Conservation (phyloP, 2,329 filamentous ascomycete species). For the Decorospora gaudefroyi region DNA sequence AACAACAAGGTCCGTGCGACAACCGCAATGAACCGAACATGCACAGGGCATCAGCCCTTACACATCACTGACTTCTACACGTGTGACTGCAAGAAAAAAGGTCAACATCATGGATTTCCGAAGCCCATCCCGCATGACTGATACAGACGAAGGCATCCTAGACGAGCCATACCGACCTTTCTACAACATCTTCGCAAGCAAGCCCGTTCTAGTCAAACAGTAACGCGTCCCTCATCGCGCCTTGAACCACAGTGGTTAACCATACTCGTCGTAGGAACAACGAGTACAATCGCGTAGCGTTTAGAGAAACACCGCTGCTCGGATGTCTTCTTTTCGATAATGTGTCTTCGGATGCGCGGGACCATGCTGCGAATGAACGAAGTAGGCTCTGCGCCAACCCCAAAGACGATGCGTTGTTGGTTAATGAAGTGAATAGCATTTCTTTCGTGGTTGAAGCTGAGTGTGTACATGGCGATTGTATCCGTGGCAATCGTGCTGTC, state of each 20-base stretch:
- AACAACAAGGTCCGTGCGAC: slow-evolving; percentile 10
- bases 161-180: slow-evolving; percentile 56
- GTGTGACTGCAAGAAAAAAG: not conserved
- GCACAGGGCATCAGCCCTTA: not conserved
- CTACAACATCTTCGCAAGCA: slow-evolving; percentile 55
- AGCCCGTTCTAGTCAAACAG: slow-evolving; percentile 55
- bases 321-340: slow-evolving; percentile 75
- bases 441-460: slow-evolving; percentile 86
- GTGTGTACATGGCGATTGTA: slow-evolving; percentile 89
- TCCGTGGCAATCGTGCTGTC: slow-evolving; percentile 88
- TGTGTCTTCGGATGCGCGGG: slow-evolving; percentile 71
- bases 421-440: slow-evolving; percentile 59
- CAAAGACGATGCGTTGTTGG: not conserved
- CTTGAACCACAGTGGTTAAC: not conserved
- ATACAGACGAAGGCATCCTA: slow-evolving; percentile 38
- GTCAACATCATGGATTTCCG: slow-evolving; percentile 41
- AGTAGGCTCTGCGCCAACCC: slow-evolving; percentile 49
- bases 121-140: slow-evolving; percentile 29
- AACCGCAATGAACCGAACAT: not conserved
- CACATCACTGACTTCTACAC: not conserved
- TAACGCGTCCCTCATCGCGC: slow-evolving; percentile 16
- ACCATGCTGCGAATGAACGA: slow-evolving; percentile 79
- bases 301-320: slow-evolving; percentile 65
- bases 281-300: slow-evolving; percentile 52
- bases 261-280: slow-evolving; percentile 46